Evolutionary conservation across 2,329 filamentous ascomycete genomes (phyloP).

Genomic region (Beauveria rudraprayagi): DNA sequence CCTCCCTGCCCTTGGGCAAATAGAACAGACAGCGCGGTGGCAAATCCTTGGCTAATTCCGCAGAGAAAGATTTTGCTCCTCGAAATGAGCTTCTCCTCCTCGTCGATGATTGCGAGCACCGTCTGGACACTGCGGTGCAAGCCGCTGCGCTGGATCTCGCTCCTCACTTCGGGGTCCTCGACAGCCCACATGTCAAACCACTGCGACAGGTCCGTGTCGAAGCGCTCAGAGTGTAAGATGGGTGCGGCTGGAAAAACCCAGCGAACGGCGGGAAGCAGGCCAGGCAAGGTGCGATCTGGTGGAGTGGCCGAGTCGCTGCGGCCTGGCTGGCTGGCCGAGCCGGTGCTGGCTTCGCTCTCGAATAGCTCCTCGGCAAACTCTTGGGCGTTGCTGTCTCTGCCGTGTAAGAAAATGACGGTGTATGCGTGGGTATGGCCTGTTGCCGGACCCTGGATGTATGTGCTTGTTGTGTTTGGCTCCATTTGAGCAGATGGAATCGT

Average conservation of each 20-base stretch:
- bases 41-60: conserved; percentile 3
- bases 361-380: conserved; percentile 40
- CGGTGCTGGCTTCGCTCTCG: conserved; percentile 13
- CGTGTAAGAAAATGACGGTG: conserved; percentile 40
- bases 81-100: not conserved
- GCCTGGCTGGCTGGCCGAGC: not conserved
- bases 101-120: not conserved
- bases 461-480: not conserved
- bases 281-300: not conserved
- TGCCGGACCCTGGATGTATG: not conserved
- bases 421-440: conserved; percentile 17
- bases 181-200: conserved; percentile 6
- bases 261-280: not conserved
- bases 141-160: not conserved
- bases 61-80: not conserved
- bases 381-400: conserved; percentile 36
- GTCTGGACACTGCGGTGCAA: not conserved
- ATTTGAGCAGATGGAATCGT: not conserved
- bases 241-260: conserved; percentile 1
- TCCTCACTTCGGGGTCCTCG: not conserved
- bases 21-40: not conserved
- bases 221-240: not conserved
- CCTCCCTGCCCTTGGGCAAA: not conserved
- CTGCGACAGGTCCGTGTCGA: not conserved
- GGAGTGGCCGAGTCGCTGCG: not conserved